A percentile compares a stretch with the other conserved stretches of the same genome.
phyloP scores from a whole-genome alignment of 495 filamentous ascomycete genomes.

The Lentithecium fluviatile region DNA sequence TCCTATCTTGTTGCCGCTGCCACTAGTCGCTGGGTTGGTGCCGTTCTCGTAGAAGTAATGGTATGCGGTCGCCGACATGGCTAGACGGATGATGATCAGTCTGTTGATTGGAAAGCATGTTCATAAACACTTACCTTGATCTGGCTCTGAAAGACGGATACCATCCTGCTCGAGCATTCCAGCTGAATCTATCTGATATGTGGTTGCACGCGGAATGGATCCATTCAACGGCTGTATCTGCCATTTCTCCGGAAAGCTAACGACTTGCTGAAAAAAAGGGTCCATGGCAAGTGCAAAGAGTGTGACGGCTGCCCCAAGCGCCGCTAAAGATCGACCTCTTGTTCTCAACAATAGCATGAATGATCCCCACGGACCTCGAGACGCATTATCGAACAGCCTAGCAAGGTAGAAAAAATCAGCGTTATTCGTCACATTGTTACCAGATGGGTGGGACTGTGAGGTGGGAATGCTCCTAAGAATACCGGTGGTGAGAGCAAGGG shows the following conservation, averaged over 20 bases:
- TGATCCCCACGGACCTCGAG: constrained; percentile 15
- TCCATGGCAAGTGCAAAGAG: constrained; percentile 7
- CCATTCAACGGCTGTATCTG: not conserved
- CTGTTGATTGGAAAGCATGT: constrained; percentile 3
- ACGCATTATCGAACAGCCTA: constrained; percentile 19
- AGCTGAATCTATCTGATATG: not conserved
- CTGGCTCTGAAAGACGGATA: constrained; percentile 2
- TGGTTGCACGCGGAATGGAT: constrained; percentile 1
- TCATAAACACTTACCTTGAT: constrained; percentile 5
- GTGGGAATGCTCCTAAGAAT: constrained; percentile 4
- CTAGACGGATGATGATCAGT: constrained; percentile 2
- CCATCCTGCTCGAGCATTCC: not conserved
- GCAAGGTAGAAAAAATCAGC: constrained; percentile 2
- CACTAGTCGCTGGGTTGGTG: not conserved
- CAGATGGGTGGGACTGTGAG: not conserved
- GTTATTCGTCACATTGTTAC: not conserved
- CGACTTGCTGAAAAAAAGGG: constrained; percentile 4
- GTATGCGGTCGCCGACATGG: constrained; percentile 14
- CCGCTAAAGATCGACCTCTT: constrained; percentile 8
- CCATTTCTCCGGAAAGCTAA: constrained; percentile 7
- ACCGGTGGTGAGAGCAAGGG: constrained; percentile 1
- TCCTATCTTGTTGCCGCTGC: constrained; percentile 7
- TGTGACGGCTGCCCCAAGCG: constrained; percentile 8
- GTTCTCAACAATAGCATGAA: constrained; percentile 16
- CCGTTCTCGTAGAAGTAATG: constrained; percentile 21